These are phyloP conservation scores for Quercus bicolor DNA, from an alignment of 306 rosid species.

Conservation along the genomic window DNA sequence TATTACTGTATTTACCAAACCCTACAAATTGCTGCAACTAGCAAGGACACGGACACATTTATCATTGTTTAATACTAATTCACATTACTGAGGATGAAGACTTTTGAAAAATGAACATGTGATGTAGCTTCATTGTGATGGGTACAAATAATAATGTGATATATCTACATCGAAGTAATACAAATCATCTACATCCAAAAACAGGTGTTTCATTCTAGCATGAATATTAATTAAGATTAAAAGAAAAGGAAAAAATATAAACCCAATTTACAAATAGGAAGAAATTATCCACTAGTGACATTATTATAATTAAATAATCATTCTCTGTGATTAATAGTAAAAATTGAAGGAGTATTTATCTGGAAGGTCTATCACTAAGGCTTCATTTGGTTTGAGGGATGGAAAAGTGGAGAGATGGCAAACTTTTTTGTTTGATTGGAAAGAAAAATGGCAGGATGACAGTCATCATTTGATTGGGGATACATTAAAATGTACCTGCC, in stretches of 20 bases:
- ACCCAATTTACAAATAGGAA: not conserved
- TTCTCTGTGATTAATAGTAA: not conserved
- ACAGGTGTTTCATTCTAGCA: not conserved
- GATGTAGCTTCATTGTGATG: not conserved
- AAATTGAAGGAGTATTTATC: not conserved
- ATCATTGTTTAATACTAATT: not conserved
- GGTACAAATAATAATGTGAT: not conserved
- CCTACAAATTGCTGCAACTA: not conserved
- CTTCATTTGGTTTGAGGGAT: too few species aligned
- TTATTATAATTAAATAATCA: not conserved
- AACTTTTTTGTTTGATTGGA: too few species aligned
- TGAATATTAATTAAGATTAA: not conserved
- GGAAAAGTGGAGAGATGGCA: too few species aligned
- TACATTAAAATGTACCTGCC: conserved; percentile 95
- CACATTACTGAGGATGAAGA: too few species aligned
- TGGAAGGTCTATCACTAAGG: not conserved
- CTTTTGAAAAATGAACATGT: too few species aligned
- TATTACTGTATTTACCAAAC: not conserved
- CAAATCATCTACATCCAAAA: not conserved
- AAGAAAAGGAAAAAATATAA: too few species aligned
- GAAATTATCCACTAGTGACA: not conserved
- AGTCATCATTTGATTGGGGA: conserved; percentile 95
- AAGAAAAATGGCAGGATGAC: conserved; percentile 26
- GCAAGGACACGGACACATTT: not conserved
- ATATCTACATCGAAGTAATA: not conserved